Conservation (phyloP, 371 early-diverging fungal genomes). For the Mucor irregularis region DNA sequence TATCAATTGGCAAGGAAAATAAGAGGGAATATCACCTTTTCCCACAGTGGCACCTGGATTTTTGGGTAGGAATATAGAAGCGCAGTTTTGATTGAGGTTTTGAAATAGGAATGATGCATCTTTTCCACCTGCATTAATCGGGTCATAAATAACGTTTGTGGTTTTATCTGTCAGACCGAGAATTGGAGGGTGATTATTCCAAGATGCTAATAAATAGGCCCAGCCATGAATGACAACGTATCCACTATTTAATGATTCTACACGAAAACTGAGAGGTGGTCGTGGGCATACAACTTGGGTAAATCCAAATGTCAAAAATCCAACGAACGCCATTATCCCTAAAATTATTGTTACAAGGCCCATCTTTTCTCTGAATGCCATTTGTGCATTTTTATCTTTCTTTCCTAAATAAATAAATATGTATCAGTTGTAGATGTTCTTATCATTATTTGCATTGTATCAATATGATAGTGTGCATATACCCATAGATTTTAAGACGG, state of each 20-base stretch:
- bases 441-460: too few species aligned
- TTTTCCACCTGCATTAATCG: slow-evolving; percentile 68
- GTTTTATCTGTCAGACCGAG: slow-evolving; percentile 32
- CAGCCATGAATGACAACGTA: slow-evolving; percentile 61
- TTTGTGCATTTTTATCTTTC: slow-evolving; percentile 58
- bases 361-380: slow-evolving; percentile 88
- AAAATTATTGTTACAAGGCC: slow-evolving; percentile 74
- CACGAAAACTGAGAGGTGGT: slow-evolving; percentile 44
- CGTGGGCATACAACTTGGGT: slow-evolving; percentile 61
- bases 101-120: slow-evolving; percentile 83
- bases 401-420: slow-evolving; percentile 35
- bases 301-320: slow-evolving; percentile 77
- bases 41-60: slow-evolving; percentile 12
- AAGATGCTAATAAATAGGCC: slow-evolving; percentile 59
- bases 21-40: slow-evolving; percentile 47
- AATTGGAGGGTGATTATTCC: slow-evolving; percentile 56
- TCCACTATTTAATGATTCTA: slow-evolving; percentile 42
- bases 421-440: background rate
- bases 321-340: slow-evolving; percentile 68
- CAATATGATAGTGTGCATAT: too few species aligned
- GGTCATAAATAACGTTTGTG: slow-evolving; percentile 61
- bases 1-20: slow-evolving; percentile 74
- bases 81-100: slow-evolving; percentile 63
- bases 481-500: slow-evolving; percentile 48
- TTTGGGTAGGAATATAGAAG: slow-evolving; percentile 52